Evolutionary conservation across 352 stramenopile genomes (phyloP), one percentile per base, ranked within the genome.

Genomic region (Phytophthora constricta): DNA sequence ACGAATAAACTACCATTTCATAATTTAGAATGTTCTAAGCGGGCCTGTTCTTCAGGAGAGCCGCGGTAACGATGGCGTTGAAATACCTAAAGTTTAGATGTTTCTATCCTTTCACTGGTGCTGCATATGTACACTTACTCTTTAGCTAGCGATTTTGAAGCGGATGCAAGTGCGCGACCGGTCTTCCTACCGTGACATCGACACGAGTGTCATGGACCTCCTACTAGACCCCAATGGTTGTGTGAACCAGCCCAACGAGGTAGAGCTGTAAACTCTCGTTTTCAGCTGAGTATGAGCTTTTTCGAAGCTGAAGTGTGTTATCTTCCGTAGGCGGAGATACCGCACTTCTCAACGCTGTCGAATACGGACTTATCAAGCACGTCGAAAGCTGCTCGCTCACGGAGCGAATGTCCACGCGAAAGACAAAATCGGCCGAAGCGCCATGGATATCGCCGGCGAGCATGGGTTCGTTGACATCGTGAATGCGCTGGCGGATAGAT

Each of bases 311-410:
- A n/a, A n/a, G n/a, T 14, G n/a, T 10, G 7, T 51, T 2, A 23
- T 47, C 5, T 14, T 31, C 3, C 17, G 14, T 50, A 79, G 68
- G 57, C 65, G 67, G 67, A 27, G 69, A 86, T 27, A 79, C 65
- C 20, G 51, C 74, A 17, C 63, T 87, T n/a, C 63, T 80, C 2
- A 49, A 83, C 25, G 70, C 68, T 8, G 39, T 75, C 3, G 68
- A 78, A 34, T 76, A 80, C 64, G 76, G 70, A 25, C 74, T 87
- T 42, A 74, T 70, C 61, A 75, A 77, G 34, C 76, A 87, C 61
- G 74, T 84, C 17, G 60, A 82, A 70, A 81, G n/a, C 71, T 87
- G 43, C 27, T 83, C 3, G 61, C 43, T 0, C 49, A 77, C 27
- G 73, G 70, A 13, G 79, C 73, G 11, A 74, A 87, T 20, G 33